Base-by-base conservation (phyloP, 2,329 filamentous ascomycete genomes). In the Scedosporium minutisporum region DNA sequence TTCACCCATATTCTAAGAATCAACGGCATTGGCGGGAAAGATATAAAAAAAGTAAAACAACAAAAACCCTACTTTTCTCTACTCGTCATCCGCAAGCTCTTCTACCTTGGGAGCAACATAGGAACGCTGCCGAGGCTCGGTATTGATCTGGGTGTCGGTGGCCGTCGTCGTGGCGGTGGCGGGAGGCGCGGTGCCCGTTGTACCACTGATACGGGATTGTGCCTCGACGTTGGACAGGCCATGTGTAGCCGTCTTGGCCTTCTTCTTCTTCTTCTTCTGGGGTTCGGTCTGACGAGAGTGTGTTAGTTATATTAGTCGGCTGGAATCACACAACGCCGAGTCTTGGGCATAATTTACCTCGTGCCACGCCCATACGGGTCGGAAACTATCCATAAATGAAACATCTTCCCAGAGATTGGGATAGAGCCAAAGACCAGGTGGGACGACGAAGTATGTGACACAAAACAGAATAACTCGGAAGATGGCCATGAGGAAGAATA, bases 361-460 rank as follows among this genome's bases (percentile, higher is more conserved):
- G 75, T 99, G 95, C 95, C 95, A 99, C 64, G 91, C 95, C 93
- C 95, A 99, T 5, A 96, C 77, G 21, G 95, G 95, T 71, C 88
- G 88, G 83, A 99, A 99, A 71, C 90, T 96, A 73, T 99, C 95
- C 75, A 99, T 89, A 78, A 99, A 97, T 6, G 93, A 96, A 29
- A 99, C 95, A 72, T 99, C 95, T 74, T 99, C 95, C 80, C 97
- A 99, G 21, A 99, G 79, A 72, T 99, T 99, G 58, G 95, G 95
- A 77, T 93, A 99, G 55, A 99, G 82, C 95, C 95, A 99, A n/a
- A 99, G 81, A 69, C 95, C 95, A 2, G 95, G 95, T 3, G 93
- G 80, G 0, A 86, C 81, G 16, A 83, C 81, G 71, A 97, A 96
- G 76, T 96, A 92, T 23, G 95, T 97, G 73, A 96, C 77, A 72